These are phyloP conservation scores for Wickerhamomyces ciferrii DNA, from an alignment of 805 yeast species.

Conservation along the genomic window DNA sequence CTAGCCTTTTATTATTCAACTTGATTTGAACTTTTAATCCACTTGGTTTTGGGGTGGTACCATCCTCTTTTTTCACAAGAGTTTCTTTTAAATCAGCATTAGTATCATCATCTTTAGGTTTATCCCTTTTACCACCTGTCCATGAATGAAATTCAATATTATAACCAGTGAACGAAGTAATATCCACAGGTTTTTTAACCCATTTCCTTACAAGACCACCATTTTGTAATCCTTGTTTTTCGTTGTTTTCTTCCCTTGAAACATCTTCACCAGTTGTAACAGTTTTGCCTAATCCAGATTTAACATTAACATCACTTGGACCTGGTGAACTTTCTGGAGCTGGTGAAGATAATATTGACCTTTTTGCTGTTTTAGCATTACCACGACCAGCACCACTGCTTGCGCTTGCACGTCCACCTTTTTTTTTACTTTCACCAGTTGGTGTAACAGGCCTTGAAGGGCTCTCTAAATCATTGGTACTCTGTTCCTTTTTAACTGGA, in stretches of 20 bases:
- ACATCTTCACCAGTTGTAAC: not conserved
- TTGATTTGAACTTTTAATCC: constrained; percentile 17
- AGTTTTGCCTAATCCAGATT: not conserved
- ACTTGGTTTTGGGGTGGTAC: not conserved
- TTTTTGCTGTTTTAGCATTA: not conserved
- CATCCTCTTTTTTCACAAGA: not conserved
- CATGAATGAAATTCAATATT: constrained; percentile 30
- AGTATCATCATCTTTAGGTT: not conserved
- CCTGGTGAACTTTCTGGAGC: constrained; percentile 2
- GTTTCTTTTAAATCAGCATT: constrained; percentile 1
- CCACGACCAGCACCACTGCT: not conserved
- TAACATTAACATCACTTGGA: not conserved
- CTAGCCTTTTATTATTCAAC: constrained; percentile 14
- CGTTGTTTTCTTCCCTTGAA: constrained; percentile 17
- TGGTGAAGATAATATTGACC: not conserved
- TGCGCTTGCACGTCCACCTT: not conserved
- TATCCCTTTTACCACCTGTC: constrained; percentile 25
- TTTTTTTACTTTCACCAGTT: not conserved
- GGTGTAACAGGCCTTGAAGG: constrained; percentile 1
- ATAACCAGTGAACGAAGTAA: constrained; percentile 42
- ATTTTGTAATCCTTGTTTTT: constrained; percentile 29
- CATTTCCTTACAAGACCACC: constrained; percentile 41
- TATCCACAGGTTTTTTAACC: constrained; percentile 31
- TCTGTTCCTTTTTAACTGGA: not conserved
- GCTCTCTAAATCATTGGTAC: constrained; percentile 3